Conservation (phyloP, 768 basidiomycete genomes). For the Lactarius sp. region DNA sequence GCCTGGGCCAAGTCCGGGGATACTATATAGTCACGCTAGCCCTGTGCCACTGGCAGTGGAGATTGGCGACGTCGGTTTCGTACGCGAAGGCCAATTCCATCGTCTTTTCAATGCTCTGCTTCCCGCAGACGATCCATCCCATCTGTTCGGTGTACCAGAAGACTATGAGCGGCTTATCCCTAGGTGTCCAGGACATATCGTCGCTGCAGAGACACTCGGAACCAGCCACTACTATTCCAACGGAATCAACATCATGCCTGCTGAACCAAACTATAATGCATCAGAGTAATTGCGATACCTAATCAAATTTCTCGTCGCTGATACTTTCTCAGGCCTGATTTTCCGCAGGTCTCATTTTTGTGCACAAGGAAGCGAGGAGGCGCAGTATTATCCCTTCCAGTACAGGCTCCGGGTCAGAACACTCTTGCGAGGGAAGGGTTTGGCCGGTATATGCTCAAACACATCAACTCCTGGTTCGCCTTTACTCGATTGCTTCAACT, state of each 20-base stretch:
- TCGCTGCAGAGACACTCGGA: background rate
- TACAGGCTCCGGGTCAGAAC: background rate
- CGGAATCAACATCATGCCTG: background rate
- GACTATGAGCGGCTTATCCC: too few species aligned
- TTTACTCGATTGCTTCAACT: background rate
- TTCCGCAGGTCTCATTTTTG: background rate
- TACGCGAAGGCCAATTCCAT: too few species aligned
- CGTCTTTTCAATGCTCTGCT: too few species aligned
- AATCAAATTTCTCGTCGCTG: background rate
- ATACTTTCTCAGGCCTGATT: background rate
- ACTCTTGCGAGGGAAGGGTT: background rate
- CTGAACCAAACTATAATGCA: background rate
- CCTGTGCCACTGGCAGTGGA: too few species aligned
- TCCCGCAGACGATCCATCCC: too few species aligned
- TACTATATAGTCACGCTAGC: too few species aligned
- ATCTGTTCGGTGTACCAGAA: too few species aligned
- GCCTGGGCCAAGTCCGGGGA: too few species aligned
- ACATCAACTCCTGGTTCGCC: background rate
- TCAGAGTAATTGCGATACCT: background rate
- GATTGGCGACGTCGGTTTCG: slow-evolving; percentile 16
- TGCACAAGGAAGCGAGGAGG: background rate
- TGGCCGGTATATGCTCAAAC: background rate
- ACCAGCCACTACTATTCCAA: background rate
- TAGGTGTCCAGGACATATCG: too few species aligned
- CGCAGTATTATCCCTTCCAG: background rate